Evolutionary conservation across 2,329 filamentous ascomycete species (phyloP).

Genomic region (Pseudogymnoascus sp.): DNA sequence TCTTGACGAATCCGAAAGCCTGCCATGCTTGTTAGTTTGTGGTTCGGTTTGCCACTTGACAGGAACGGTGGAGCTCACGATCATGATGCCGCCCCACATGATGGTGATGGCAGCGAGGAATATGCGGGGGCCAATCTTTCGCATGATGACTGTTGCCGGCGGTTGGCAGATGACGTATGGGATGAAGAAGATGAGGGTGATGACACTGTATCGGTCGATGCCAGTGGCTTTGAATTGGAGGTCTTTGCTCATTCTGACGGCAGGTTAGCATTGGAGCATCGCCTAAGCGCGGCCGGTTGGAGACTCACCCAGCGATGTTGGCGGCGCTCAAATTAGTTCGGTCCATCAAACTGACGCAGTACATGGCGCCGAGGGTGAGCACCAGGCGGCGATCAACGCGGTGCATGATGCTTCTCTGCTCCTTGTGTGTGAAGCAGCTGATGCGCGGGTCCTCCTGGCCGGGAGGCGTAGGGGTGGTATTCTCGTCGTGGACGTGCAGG

Average conservation of each 20-base stretch:
- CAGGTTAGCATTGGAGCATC: not conserved
- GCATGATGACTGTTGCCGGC: slow-evolving; percentile 59
- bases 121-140: slow-evolving; percentile 54
- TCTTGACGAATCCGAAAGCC: slow-evolving; percentile 29
- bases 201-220: slow-evolving; percentile 39
- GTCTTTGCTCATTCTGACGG: not conserved
- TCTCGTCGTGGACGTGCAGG: slow-evolving; percentile 1
- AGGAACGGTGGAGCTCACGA: slow-evolving; percentile 21
- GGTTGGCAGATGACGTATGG: slow-evolving; percentile 65
- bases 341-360: slow-evolving; percentile 70
- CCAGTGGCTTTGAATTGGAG: not conserved
- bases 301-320: slow-evolving; percentile 51
- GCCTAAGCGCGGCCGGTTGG: not conserved
- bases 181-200: slow-evolving; percentile 66
- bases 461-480: not conserved
- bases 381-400: slow-evolving; percentile 62
- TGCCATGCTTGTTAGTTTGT: slow-evolving; percentile 8
- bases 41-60: not conserved
- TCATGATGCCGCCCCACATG: slow-evolving; percentile 37
- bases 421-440: slow-evolving; percentile 42
- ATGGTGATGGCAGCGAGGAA: slow-evolving; percentile 44
- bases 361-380: slow-evolving; percentile 54
- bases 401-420: slow-evolving; percentile 59
- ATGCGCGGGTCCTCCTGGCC: slow-evolving; percentile 12
- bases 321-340: slow-evolving; percentile 65